Evolutionary conservation across 106 monocot genomes (phyloP).

Genomic region (Triglochin maritima): DNA sequence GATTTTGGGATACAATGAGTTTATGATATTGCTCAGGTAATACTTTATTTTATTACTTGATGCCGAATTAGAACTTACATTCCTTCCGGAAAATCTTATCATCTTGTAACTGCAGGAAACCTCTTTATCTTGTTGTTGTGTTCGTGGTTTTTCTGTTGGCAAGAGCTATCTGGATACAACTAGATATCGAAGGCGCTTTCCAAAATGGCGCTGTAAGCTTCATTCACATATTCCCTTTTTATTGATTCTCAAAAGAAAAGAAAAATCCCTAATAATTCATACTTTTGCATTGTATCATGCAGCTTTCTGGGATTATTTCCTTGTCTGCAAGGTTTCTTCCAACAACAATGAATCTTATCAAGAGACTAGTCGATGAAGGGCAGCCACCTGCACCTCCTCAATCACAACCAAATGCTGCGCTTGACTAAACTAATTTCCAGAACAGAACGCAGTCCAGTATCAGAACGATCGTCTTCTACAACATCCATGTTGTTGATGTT

Average conservation of each 20-base stretch:
- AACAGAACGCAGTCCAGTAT: too few relatives aligned
- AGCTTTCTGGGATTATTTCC: conserved; percentile 47
- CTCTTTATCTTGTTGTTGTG: conserved; percentile 37
- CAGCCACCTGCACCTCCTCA: conserved; percentile 8
- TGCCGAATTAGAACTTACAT: not conserved
- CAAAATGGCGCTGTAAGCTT: conserved; percentile 49
- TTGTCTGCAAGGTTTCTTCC: conserved; percentile 43
- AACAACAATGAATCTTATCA: conserved; percentile 37
- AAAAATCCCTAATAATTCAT: not conserved
- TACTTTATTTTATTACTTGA: not conserved
- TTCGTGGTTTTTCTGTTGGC: conserved; percentile 38
- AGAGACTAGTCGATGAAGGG: conserved; percentile 27
- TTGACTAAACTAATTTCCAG: conserved; percentile 9
- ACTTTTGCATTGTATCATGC: conserved; percentile 1
- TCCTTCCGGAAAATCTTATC: not conserved
- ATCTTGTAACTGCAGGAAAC: conserved; percentile 40
- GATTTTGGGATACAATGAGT: conserved; percentile 59
- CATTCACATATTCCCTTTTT: not conserved
- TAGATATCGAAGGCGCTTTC: conserved; percentile 43
- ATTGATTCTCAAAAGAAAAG: not conserved
- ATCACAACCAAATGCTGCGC: conserved; percentile 3
- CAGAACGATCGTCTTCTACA: too few relatives aligned
- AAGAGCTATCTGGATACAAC: conserved; percentile 45
- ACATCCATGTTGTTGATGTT: too few relatives aligned
- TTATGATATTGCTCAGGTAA: conserved; percentile 63